These are phyloP conservation scores for Boletus edulis DNA, from an alignment of 768 basidiomycete species.

Conservation along the genomic window DNA sequence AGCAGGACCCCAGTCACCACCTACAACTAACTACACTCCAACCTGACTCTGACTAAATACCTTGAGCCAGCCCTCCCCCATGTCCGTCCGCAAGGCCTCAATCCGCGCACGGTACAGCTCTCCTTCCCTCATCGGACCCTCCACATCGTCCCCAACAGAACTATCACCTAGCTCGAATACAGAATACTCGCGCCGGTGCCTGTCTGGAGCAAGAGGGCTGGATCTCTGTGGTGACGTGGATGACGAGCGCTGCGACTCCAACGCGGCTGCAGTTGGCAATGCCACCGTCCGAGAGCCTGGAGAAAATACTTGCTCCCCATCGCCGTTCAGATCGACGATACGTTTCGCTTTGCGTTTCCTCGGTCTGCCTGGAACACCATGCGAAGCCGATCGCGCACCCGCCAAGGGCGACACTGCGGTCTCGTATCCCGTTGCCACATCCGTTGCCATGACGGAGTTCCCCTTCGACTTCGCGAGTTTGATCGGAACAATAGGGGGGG, in stretches of 20 bases:
- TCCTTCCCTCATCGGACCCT: constrained; percentile 45
- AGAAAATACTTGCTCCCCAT: constrained; percentile 35
- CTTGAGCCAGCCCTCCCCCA: constrained; percentile 88
- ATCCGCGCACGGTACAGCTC: constrained; percentile 76
- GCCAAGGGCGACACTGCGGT: constrained; percentile 33
- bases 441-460: constrained; percentile 17
- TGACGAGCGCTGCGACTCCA: constrained; percentile 5
- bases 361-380: constrained; percentile 41
- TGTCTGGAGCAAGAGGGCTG: constrained; percentile 15
- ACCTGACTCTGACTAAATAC: constrained; percentile 70
- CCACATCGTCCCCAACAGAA: background rate
- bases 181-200: constrained; percentile 27
- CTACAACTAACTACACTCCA: constrained; percentile 15
- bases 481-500: constrained; percentile 62
- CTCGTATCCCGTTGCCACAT: constrained; percentile 17
- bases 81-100: constrained; percentile 80
- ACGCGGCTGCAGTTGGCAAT: background rate
- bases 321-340: constrained; percentile 75
- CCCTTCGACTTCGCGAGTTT: constrained; percentile 32
- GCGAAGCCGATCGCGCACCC: constrained; percentile 43
- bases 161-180: constrained; percentile 50
- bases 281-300: constrained; percentile 1
- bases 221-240: constrained; percentile 18
- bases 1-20: constrained; percentile 31
- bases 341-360: constrained; percentile 67